phyloP scores from a whole-genome alignment of 192 early-diverging fungal genomes.

The Coemansia sp. region DNA sequence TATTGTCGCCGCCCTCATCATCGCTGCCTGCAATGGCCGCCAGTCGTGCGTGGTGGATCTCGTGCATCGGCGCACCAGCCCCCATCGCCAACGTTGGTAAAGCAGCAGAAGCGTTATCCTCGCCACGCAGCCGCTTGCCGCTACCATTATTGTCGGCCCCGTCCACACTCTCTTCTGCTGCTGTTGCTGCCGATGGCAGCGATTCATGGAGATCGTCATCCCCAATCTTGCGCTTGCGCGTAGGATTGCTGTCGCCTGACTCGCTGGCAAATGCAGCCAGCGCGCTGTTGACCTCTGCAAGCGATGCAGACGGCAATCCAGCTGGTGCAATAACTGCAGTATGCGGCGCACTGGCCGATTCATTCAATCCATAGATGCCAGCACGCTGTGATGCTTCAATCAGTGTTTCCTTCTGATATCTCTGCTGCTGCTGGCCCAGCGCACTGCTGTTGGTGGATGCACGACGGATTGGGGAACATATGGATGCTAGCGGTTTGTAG shows the following conservation, averaged over 20 bases:
- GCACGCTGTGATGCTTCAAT: background rate
- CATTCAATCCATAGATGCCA: background rate
- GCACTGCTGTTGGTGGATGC: conserved; percentile 1
- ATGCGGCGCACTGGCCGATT: background rate
- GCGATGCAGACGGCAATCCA: conserved; percentile 26
- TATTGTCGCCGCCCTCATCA: conserved; percentile 9
- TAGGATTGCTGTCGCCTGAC: background rate
- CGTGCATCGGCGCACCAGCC: conserved; percentile 35
- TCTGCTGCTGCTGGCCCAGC: background rate
- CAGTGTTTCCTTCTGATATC: background rate
- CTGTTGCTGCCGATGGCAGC: background rate
- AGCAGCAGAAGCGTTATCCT: background rate
- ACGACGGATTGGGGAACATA: conserved; percentile 24
- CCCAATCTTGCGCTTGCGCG: background rate
- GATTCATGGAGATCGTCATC: background rate
- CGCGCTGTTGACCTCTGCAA: conserved; percentile 36
- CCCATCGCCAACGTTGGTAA: conserved; percentile 19
- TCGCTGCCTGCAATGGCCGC: background rate
- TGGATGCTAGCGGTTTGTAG: conserved; percentile 53
- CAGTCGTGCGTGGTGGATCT: background rate
- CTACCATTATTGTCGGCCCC: background rate
- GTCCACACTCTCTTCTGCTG: background rate
- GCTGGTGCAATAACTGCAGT: background rate
- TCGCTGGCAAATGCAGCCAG: conserved; percentile 22
- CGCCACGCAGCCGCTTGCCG: conserved; percentile 6